These are phyloP conservation scores for Rubus idaeus DNA, from an alignment of 306 rosid genomes.

Conservation along the genomic window DNA sequence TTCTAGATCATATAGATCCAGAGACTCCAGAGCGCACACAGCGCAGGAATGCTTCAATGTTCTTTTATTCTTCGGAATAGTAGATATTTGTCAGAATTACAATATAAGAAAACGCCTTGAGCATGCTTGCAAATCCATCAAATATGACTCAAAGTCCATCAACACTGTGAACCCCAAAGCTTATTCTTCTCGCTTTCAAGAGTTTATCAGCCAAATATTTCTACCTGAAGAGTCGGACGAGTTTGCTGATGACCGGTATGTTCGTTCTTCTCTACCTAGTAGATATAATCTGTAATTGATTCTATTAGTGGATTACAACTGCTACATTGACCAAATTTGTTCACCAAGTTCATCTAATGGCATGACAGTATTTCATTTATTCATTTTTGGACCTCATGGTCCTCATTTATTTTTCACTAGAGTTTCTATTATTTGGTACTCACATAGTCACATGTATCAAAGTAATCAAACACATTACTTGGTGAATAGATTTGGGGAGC, in stretches of 20 bases:
- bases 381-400: background rate
- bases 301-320: background rate
- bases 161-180: constrained; percentile 43
- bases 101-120: constrained; percentile 37
- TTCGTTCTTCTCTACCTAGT: background rate
- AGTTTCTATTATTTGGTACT: background rate
- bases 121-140: constrained; percentile 44
- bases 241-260: background rate
- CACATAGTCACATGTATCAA: too few relatives aligned
- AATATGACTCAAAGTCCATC: constrained; percentile 35
- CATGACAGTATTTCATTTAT: background rate
- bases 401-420: background rate
- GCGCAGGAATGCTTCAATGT: constrained; percentile 36
- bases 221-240: constrained; percentile 27
- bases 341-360: background rate
- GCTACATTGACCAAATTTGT: background rate
- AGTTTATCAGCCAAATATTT: constrained; percentile 38
- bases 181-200: constrained; percentile 46
- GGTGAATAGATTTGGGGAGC: background rate
- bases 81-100: constrained; percentile 40
- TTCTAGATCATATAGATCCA: constrained; percentile 7
- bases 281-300: background rate
- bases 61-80: constrained; percentile 28
- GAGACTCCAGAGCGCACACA: background rate
- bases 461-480: background rate